Evolutionary conservation across 257 asterid species (phyloP).

Genomic region (Fraxinus pennsylvanica): DNA sequence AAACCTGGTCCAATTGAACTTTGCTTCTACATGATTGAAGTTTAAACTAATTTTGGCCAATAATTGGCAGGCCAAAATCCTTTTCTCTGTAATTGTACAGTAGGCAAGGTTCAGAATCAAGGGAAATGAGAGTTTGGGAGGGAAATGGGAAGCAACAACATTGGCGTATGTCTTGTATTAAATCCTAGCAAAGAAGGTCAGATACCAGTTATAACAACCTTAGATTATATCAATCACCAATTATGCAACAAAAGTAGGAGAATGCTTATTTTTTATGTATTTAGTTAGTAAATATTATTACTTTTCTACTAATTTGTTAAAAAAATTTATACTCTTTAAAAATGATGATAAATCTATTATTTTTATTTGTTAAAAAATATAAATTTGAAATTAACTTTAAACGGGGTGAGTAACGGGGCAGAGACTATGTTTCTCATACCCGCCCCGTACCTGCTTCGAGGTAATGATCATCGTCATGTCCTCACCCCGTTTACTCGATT

Average conservation of each 20-base stretch:
- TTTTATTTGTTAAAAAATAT: no score
- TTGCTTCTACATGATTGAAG: background rate
- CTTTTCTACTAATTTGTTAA: no score
- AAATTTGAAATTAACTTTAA: no score
- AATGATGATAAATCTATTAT: no score
- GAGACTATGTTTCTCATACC: no score
- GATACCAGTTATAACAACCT: background rate
- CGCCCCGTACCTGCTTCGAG: no score
- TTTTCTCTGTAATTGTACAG: background rate
- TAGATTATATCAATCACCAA: background rate
- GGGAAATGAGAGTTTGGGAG: background rate
- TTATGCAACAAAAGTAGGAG: constrained; percentile 21
- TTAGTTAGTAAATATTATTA: no score
- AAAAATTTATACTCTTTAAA: no score
- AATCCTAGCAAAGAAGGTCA: background rate
- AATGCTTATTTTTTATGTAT: constrained; percentile 14
- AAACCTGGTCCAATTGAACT: background rate
- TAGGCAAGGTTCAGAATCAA: background rate
- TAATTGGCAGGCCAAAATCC: background rate
- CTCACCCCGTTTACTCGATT: no score
- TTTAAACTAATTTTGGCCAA: background rate
- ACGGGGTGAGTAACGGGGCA: no score
- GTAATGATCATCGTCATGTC: no score
- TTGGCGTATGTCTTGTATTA: background rate
- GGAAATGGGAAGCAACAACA: background rate